phyloP scores from a whole-genome alignment of 2,329 filamentous ascomycete genomes.

The Hymenoscyphus fructigenus region DNA sequence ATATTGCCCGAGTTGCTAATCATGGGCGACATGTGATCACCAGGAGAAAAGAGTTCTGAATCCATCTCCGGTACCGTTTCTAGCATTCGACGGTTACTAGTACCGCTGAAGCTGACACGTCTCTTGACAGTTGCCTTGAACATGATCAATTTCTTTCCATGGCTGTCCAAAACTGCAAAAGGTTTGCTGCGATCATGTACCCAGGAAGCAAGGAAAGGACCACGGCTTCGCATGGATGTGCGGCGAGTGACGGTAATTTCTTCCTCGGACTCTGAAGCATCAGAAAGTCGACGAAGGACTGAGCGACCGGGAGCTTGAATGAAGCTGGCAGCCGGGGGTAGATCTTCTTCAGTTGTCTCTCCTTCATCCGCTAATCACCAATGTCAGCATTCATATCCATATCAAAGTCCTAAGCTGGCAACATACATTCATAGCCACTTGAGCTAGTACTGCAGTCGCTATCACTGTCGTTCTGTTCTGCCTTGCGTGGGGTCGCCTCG shows the following conservation, averaged over 20 bases:
- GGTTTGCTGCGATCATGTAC: slow-evolving; percentile 37
- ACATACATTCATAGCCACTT: slow-evolving; percentile 61
- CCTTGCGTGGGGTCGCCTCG: slow-evolving; percentile 44
- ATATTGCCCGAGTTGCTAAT: slow-evolving; percentile 69
- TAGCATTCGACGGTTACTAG: slow-evolving; percentile 15
- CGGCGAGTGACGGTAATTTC: slow-evolving; percentile 35
- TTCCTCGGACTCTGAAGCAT: slow-evolving; percentile 38
- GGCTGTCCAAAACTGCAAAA: slow-evolving; percentile 42
- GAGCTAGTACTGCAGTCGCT: slow-evolving; percentile 39
- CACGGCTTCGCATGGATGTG: slow-evolving; percentile 24
- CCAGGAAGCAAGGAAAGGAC: slow-evolving; percentile 37
- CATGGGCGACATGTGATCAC: slow-evolving; percentile 46
- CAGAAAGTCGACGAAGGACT: slow-evolving; percentile 50
- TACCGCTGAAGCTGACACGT: slow-evolving; percentile 40
- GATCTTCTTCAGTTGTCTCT: slow-evolving; percentile 60
- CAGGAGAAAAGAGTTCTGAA: background rate
- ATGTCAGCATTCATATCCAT: slow-evolving; percentile 43
- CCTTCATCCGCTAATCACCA: slow-evolving; percentile 51
- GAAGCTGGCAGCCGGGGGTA: slow-evolving; percentile 47
- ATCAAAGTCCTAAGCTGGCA: slow-evolving; percentile 11
- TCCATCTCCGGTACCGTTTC: slow-evolving; percentile 2
- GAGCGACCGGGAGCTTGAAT: slow-evolving; percentile 43
- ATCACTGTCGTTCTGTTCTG: slow-evolving; percentile 39
- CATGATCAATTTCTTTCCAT: slow-evolving; percentile 43
- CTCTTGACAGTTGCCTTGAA: slow-evolving; percentile 39